A percentile compares a stretch with the other conserved stretches of the same genome.
phyloP scores from a whole-genome alignment of 805 yeast species.

The Barnettozyma wickerhamii region DNA sequence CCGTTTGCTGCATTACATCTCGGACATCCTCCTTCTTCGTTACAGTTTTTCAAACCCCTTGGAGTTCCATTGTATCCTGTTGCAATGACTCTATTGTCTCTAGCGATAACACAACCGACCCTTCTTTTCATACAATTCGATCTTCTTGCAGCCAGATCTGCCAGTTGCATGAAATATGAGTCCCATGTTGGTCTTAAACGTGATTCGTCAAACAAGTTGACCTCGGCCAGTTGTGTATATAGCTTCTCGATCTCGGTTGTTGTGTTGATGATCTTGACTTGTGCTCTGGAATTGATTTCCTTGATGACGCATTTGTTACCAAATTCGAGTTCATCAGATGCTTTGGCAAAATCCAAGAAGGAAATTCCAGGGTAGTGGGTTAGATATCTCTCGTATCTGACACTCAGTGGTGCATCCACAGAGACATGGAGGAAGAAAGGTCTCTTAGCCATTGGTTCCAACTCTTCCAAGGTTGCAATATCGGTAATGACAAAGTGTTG shows the following conservation, averaged over 20 bases:
- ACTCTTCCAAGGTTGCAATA: conserved; percentile 37
- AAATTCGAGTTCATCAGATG: conserved; percentile 33
- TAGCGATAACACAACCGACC: conserved; percentile 93
- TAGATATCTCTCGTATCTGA: conserved; percentile 35
- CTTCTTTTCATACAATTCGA: conserved; percentile 96
- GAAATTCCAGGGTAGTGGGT: conserved; percentile 25
- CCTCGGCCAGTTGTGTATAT: conserved; percentile 32
- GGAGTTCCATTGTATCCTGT: conserved; percentile 99
- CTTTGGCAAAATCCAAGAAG: conserved; percentile 33
- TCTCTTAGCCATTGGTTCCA: conserved; percentile 51
- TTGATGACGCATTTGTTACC: conserved; percentile 29
- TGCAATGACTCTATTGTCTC: conserved; percentile 81
- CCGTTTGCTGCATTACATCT: conserved; percentile 74
- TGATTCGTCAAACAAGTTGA: conserved; percentile 45
- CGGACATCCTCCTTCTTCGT: conserved; percentile 92
- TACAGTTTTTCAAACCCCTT: conserved; percentile 79
- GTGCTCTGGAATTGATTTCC: conserved; percentile 43
- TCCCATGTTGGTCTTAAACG: conserved; percentile 94
- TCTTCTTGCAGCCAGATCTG: conserved; percentile 87
- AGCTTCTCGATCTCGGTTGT: conserved; percentile 34
- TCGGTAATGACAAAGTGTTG: conserved; percentile 55
- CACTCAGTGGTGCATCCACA: conserved; percentile 63
- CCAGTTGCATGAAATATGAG: conserved; percentile 88
- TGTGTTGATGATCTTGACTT: conserved; percentile 54
- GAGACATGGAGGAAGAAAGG: conserved; percentile 83